Conservation (phyloP, 208 protist species). For the Acanthamoeba lenticulata region DNA sequence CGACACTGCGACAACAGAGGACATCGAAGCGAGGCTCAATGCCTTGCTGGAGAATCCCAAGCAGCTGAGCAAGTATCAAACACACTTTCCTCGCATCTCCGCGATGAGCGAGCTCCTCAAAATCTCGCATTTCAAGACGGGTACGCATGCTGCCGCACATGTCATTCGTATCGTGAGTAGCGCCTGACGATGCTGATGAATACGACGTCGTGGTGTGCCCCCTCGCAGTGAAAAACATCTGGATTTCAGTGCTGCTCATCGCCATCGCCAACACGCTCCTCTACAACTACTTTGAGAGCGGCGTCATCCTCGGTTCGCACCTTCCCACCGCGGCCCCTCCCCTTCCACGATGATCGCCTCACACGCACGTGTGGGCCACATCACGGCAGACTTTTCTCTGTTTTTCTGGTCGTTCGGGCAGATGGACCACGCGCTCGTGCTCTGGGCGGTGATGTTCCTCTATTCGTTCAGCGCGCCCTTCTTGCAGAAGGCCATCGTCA, state of each 20-base stretch:
- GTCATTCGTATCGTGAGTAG: too few species aligned
- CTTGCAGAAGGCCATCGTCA: conserved; percentile 2
- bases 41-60: conserved; percentile 2
- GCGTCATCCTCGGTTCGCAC: neutral
- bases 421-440: conserved; percentile 2
- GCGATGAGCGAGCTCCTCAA: conserved; percentile 44
- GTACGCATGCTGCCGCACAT: neutral
- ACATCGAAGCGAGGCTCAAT: conserved; percentile 10
- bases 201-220: too few species aligned
- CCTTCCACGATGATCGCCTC: too few species aligned
- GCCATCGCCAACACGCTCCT: conserved; percentile 44
- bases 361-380: too few species aligned
- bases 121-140: conserved; percentile 35
- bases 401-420: conserved; percentile 30
- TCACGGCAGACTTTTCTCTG: conserved; percentile 1
- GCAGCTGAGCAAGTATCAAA: conserved; percentile 41
- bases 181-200: too few species aligned
- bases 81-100: conserved; percentile 22
- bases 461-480: conserved; percentile 22
- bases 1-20: neutral
- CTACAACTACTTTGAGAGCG: conserved; percentile 51
- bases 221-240: conserved; percentile 17
- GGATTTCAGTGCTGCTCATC: conserved; percentile 29
- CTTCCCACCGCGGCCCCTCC: neutral
- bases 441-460: neutral